These are phyloP conservation scores for Clarireedia hainanense DNA, from an alignment of 2,329 filamentous ascomycete genomes.

Conservation along the genomic window DNA sequence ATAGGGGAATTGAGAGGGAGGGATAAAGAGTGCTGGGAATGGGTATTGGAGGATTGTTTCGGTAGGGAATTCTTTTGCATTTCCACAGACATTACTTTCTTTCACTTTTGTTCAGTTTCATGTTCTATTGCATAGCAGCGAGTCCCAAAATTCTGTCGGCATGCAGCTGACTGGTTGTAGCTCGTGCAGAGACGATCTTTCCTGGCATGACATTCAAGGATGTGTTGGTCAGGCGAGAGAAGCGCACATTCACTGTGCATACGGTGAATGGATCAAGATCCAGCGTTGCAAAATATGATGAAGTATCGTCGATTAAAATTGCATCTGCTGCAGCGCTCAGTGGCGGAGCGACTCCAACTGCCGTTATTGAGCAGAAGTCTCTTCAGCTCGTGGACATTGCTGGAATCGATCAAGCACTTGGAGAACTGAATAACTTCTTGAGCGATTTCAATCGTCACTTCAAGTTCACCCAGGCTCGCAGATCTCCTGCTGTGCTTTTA, in stretches of 20 bases:
- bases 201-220: slow-evolving; percentile 65
- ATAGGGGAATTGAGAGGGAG: slow-evolving; percentile 26
- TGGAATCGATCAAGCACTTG: slow-evolving; percentile 58
- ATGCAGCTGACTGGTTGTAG: slow-evolving; percentile 31
- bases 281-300: slow-evolving; percentile 30
- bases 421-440: slow-evolving; percentile 60
- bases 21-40: slow-evolving; percentile 39
- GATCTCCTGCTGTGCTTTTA: slow-evolving; percentile 40
- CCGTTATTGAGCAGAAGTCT: slow-evolving; percentile 2
- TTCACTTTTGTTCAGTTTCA: not conserved
- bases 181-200: slow-evolving; percentile 59
- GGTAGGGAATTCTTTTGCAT: slow-evolving; percentile 21
- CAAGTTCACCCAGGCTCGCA: slow-evolving; percentile 18
- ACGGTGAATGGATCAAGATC: slow-evolving; percentile 42
- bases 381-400: slow-evolving; percentile 51
- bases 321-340: slow-evolving; percentile 9
- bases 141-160: not conserved
- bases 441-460: slow-evolving; percentile 41
- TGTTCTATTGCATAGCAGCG: no score
- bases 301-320: slow-evolving; percentile 22
- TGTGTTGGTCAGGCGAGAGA: slow-evolving; percentile 45
- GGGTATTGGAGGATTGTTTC: slow-evolving; percentile 37
- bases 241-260: slow-evolving; percentile 53
- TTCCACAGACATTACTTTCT: not conserved
- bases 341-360: slow-evolving; percentile 2